phyloP scores from a whole-genome alignment of 306 rosid species.

The Fragaria vesca region DNA sequence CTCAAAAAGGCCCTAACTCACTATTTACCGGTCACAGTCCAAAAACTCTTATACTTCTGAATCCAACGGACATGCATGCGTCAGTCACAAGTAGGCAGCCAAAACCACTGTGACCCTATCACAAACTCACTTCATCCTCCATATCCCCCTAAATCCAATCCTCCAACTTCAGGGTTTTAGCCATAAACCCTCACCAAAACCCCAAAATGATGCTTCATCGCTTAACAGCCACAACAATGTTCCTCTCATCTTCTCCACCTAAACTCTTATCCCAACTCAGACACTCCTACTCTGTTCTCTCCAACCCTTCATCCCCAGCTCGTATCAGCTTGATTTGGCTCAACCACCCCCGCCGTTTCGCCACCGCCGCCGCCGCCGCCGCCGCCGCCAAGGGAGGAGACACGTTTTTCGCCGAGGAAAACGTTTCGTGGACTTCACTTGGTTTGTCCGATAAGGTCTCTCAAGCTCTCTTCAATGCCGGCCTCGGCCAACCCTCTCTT shows the following conservation, averaged over 20 bases:
- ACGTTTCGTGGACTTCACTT: slow-evolving; percentile 74
- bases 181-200: slow-evolving; percentile 18
- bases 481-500: slow-evolving; percentile 73
- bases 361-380: slow-evolving; percentile 20
- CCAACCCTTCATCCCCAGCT: slow-evolving; percentile 29
- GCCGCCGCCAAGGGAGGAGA: slow-evolving; percentile 48
- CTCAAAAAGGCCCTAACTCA: too few species aligned
- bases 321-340: slow-evolving; percentile 37
- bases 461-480: slow-evolving; percentile 60
- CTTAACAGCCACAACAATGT: slow-evolving; percentile 36
- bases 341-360: slow-evolving; percentile 33
- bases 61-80: background rate
- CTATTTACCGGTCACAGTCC: too few species aligned
- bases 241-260: slow-evolving; percentile 44
- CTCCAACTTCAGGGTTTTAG: background rate
- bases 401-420: slow-evolving; percentile 69
- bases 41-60: too few species aligned
- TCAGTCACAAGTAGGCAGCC: background rate
- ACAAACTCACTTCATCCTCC: background rate
- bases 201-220: slow-evolving; percentile 53
- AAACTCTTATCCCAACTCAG: slow-evolving; percentile 48
- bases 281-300: slow-evolving; percentile 29
- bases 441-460: slow-evolving; percentile 79
- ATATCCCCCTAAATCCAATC: slow-evolving; percentile 22
- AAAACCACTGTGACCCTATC: background rate